A percentile compares a stretch with the other conserved stretches of the same genome.
Evolutionary conservation across 345 rosid genomes (phyloP).

Genomic region (Conringia planisiliqua): DNA sequence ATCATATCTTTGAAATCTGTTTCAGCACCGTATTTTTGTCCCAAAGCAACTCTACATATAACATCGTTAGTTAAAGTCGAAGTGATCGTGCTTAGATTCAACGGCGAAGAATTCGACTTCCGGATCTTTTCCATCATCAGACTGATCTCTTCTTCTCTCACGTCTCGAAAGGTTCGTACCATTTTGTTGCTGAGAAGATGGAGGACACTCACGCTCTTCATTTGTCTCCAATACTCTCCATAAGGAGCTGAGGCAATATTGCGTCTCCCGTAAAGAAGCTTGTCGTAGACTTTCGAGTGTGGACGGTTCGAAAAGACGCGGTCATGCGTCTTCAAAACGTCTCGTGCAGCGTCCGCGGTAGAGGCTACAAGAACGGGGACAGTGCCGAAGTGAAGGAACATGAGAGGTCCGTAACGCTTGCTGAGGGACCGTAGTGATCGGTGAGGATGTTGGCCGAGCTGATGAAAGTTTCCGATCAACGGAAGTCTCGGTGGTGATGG

Average conservation of each 20-base stretch:
- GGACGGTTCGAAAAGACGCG: slow-evolving; percentile 48
- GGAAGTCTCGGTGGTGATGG: slow-evolving; percentile 58
- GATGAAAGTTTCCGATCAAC: slow-evolving; percentile 60
- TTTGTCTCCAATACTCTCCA: slow-evolving; percentile 73
- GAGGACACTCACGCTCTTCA: slow-evolving; percentile 45
- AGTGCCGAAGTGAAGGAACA: slow-evolving; percentile 53
- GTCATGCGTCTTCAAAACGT: slow-evolving; percentile 48
- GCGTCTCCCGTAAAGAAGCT: slow-evolving; percentile 42
- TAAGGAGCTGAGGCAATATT: slow-evolving; percentile 41
- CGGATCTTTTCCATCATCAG: slow-evolving; percentile 33
- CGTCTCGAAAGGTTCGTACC: slow-evolving; percentile 35
- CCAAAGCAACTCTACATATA: slow-evolving; percentile 51
- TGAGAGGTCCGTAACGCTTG: slow-evolving; percentile 49
- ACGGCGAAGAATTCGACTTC: background rate
- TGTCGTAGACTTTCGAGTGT: background rate
- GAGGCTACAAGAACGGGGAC: slow-evolving; percentile 49
- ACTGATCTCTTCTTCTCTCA: slow-evolving; percentile 50
- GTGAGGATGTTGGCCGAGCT: slow-evolving; percentile 48
- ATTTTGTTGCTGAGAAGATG: slow-evolving; percentile 51
- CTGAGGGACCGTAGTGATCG: slow-evolving; percentile 41
- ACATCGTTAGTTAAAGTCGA: slow-evolving; percentile 39
- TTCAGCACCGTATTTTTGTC: slow-evolving; percentile 50
- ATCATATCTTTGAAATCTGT: slow-evolving; percentile 38
- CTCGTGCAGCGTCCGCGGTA: slow-evolving; percentile 44
- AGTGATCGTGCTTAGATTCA: slow-evolving; percentile 43